Evolutionary conservation across 768 basidiomycete genomes (phyloP).

Genomic region (Tylopilus rubrobrunneus): DNA sequence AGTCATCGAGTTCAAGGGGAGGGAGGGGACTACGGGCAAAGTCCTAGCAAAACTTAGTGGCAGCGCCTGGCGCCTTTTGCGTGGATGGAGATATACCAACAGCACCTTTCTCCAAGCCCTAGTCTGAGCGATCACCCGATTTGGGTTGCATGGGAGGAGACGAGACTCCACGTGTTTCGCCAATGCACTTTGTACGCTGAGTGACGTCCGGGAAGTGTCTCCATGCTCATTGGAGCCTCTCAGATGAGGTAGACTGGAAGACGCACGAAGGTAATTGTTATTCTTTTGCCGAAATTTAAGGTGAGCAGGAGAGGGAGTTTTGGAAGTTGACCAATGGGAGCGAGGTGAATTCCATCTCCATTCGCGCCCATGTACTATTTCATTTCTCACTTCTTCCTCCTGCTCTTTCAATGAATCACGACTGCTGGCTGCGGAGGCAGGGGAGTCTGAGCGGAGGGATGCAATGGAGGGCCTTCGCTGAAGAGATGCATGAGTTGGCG

Average conservation of each 20-base stretch:
- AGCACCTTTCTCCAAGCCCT: background rate
- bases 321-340: slow-evolving; percentile 45
- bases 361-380: slow-evolving; percentile 50
- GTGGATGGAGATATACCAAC: background rate
- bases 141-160: slow-evolving; percentile 1
- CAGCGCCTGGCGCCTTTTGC: slow-evolving; percentile 18
- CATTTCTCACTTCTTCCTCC: slow-evolving; percentile 30
- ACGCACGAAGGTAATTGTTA: slow-evolving; percentile 12
- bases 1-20: slow-evolving; percentile 36
- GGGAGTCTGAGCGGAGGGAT: slow-evolving; percentile 40
- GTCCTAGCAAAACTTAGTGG: slow-evolving; percentile 37
- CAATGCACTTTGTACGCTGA: background rate
- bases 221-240: slow-evolving; percentile 7
- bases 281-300: slow-evolving; percentile 1
- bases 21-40: slow-evolving; percentile 38
- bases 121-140: slow-evolving; percentile 1
- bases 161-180: slow-evolving; percentile 1
- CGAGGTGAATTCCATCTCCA: slow-evolving; percentile 70
- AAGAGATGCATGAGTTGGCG: slow-evolving; percentile 29
- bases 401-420: slow-evolving; percentile 33
- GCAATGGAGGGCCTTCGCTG: slow-evolving; percentile 34
- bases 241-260: slow-evolving; percentile 17
- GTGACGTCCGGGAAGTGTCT: slow-evolving; percentile 1
- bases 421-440: slow-evolving; percentile 36
- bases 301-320: slow-evolving; percentile 16